Percentiles rank a stretch among this genome's conserved stretches.
These are phyloP conservation scores for Akanthomyces dipterigenus DNA, from an alignment of 2,329 filamentous ascomycete species.

Conservation along the genomic window DNA sequence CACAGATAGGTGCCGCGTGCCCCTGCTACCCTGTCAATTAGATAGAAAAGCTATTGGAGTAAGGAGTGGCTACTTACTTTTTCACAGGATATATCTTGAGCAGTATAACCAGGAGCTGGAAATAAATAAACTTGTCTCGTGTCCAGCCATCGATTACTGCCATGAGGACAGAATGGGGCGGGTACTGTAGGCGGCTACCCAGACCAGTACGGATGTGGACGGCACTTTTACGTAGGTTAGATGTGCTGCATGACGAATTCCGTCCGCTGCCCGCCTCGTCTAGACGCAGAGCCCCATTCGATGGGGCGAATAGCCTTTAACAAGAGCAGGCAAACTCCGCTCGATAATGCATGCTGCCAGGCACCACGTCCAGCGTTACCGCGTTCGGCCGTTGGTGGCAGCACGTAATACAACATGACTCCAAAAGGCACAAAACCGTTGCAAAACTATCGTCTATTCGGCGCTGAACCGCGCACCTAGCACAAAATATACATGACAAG, in stretches of 20 bases:
- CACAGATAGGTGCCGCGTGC: neutral
- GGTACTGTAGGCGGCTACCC: constrained; percentile 4
- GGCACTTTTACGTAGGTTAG: neutral
- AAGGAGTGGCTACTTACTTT: neutral
- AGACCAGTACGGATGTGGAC: neutral
- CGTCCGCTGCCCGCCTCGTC: neutral
- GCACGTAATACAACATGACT: neutral
- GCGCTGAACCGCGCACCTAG: neutral
- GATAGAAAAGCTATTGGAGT: neutral
- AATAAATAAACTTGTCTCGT: neutral
- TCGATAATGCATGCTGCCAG: neutral
- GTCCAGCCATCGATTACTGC: neutral
- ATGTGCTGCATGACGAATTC: neutral
- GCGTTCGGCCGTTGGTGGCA: neutral
- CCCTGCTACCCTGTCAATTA: too few relatives aligned
- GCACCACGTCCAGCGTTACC: neutral
- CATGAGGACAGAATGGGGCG: neutral
- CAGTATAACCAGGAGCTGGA: neutral
- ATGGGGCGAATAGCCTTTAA: neutral
- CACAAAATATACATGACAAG: constrained; percentile 12
- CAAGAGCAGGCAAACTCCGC: neutral
- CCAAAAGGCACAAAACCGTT: neutral
- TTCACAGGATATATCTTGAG: neutral
- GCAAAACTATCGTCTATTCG: constrained; percentile 6
- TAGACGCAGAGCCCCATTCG: neutral